A percentile compares a stretch with the other conserved stretches of the same genome.
phyloP scores from a whole-genome alignment of 78 protist genomes.

The slime mould (Dictyostelium discoideum) region dicty_2.7 NC_007088.5:3498001-3498500 shows the following conservation, averaged over 20 bases:
- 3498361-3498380: conserved; percentile 86
- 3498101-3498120: conserved; percentile 53
- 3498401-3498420: conserved; percentile 83
- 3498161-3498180: conserved; percentile 73
- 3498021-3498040: conserved; percentile 63
- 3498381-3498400: conserved; percentile 97
- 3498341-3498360: conserved; percentile 73
- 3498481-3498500: conserved; percentile 44
- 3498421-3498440: conserved; percentile 90
- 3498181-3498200: conserved; percentile 79
- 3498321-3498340: conserved; percentile 86
- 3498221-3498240: conserved; percentile 81
- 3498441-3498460: conserved; percentile 80
- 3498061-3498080: conserved; percentile 11
- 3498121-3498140: conserved; percentile 31
- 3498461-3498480: conserved; percentile 59
- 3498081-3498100: conserved; percentile 67
- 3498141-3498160: conserved; percentile 65
- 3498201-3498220: conserved; percentile 58
- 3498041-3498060: conserved; percentile 66
- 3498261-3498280: conserved; percentile 97
- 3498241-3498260: conserved; percentile 86
- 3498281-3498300: conserved; percentile 41
- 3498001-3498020: conserved; percentile 21
- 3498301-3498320: conserved; percentile 97